phyloP scores from a whole-genome alignment of 1,284 basidiomycete species.

The Somion occarium region DNA sequence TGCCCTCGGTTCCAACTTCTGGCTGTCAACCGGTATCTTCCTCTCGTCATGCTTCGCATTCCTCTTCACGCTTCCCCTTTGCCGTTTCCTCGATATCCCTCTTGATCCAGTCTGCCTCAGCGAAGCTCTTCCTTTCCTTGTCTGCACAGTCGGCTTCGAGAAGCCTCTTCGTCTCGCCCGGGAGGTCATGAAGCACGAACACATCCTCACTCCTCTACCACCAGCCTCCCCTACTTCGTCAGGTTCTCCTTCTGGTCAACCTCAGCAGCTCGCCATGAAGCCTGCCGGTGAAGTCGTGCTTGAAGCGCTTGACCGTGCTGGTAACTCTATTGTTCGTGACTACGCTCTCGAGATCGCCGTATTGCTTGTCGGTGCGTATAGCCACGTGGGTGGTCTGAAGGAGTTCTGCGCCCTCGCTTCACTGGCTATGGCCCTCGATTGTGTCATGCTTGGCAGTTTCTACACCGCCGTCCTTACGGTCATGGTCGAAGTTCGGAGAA shows the following conservation, averaged over 20 bases:
- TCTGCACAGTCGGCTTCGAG: conserved; percentile 97
- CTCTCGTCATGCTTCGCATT: conserved; percentile 86
- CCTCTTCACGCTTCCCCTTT: conserved; percentile 82
- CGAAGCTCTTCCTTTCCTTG: conserved; percentile 95
- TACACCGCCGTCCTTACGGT: conserved; percentile 85
- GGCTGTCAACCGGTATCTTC: conserved; percentile 83
- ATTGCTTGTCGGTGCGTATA: conserved; percentile 82
- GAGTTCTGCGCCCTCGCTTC: conserved; percentile 97
- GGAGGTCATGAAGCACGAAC: conserved; percentile 86
- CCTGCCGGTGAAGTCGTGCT: conserved; percentile 83
- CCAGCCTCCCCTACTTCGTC: background rate
- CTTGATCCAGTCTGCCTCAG: conserved; percentile 92
- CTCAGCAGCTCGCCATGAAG: conserved; percentile 50
- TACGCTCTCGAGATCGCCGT: conserved; percentile 92
- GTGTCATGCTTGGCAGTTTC: conserved; percentile 87
- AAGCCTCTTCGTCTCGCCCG: conserved; percentile 92
- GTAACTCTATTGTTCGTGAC: conserved; percentile 85
- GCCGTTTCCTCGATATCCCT: conserved; percentile 79
- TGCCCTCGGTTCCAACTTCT: conserved; percentile 85
- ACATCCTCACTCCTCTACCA: conserved; percentile 38
- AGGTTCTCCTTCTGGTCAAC: conserved; percentile 22
- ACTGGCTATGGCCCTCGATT: conserved; percentile 82
- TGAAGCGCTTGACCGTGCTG: conserved; percentile 77
- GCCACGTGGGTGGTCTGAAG: conserved; percentile 83
- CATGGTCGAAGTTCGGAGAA: conserved; percentile 82